Conservation (phyloP, 2,329 filamentous ascomycete genomes). For the Colletotrichum abscissum region DNA sequence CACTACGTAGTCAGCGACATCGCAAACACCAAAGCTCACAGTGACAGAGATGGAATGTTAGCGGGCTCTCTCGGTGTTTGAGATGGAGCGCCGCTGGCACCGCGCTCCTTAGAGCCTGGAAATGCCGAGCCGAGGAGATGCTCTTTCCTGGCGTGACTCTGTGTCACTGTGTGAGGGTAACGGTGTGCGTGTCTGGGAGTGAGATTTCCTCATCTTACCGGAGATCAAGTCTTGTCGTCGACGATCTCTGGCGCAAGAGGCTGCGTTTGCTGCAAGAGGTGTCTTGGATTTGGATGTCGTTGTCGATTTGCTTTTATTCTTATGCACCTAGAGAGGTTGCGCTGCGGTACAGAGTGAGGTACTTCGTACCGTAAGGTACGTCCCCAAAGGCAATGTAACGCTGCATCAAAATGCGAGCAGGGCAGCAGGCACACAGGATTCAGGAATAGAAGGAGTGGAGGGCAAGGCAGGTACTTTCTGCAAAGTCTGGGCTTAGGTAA, state of each 20-base stretch:
- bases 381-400: background rate
- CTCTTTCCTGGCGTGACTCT: background rate
- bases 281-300: background rate
- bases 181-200: background rate
- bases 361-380: no score
- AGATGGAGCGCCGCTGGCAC: background rate
- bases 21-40: background rate
- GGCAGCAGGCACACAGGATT: background rate
- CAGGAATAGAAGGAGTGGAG: background rate
- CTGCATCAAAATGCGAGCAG: background rate
- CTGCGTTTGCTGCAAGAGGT: slow-evolving; percentile 1
- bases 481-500: slow-evolving; percentile 18
- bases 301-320: background rate
- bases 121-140: slow-evolving; percentile 2
- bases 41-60: background rate
- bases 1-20: background rate
- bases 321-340: slow-evolving; percentile 9
- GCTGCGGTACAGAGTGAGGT: background rate
- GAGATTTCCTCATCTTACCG: background rate
- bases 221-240: slow-evolving; percentile 8
- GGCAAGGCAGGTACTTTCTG: background rate
- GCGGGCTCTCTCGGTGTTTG: slow-evolving; percentile 4
- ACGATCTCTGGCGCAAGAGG: background rate
- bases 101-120: background rate
- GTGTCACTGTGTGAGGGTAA: background rate